Evolutionary conservation across 768 basidiomycete species (phyloP), one percentile per base, ranked within the genome.

Genomic region (Collybia mongolica): DNA sequence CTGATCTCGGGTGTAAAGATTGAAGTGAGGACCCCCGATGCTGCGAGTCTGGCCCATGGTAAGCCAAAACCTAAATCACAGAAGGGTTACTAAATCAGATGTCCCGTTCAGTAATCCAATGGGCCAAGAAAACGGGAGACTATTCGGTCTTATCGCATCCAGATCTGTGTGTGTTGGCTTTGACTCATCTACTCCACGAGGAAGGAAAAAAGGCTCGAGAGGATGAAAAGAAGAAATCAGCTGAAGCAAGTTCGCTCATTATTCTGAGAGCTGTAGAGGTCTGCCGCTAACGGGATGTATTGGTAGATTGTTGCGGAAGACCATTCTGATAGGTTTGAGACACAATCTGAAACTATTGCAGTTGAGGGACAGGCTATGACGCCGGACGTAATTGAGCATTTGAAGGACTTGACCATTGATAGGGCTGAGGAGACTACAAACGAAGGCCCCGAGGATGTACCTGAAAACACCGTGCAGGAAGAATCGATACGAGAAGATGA

Each of bases 41-140:
- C 86, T 44, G 70, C 77, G 2, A 85, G 91, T 23, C 60, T 97
- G 63, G 67, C 81, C 51, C 77, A 82, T 59, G 82, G 85, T 85
- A 49, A 42, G 77, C 63, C 11, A 52, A 5, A 26, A 4, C 23
- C 40, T 22, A 22, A 29, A 20, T 44, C 28, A 11, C 39, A 35
- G 20, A 28, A 44, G n/a, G 6, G 29, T 35, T 22, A n/a, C 23
- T 39, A 28, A 19, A 18, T 24, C 20, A 38, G 12, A 22, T 17
- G 18, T 12, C 29, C n/a, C 15, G 44, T 42, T 29, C 62, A 98
- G 97, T 96, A 3, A 90, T 89, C 48, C 86, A 88, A 54, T 86
- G 84, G 68, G 92, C 97, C 3, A 96, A 93, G 75, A 91, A 91
- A 75, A 96, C 96, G 0, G 97, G 97, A 64, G 97, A 99, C 69